phyloP scores from a whole-genome alignment of 2,329 filamentous ascomycete species.

The Monosporascus sp. region DNA sequence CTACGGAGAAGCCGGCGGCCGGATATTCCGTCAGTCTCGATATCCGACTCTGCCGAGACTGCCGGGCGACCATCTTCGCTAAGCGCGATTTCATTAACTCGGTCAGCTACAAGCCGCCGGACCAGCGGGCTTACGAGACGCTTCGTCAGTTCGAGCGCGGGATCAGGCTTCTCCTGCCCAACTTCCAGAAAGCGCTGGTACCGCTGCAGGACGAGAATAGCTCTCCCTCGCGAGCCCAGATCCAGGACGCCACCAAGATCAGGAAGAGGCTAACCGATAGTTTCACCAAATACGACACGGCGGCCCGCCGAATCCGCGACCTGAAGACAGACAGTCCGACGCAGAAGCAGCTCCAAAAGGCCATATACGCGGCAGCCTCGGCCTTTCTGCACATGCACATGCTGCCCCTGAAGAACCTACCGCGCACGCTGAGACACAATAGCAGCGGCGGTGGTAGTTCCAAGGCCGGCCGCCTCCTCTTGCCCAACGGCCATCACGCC shows the following conservation, averaged over 20 bases:
- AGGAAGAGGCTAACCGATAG: constrained; percentile 86
- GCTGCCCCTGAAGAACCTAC: constrained; percentile 76
- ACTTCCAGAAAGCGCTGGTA: constrained; percentile 73
- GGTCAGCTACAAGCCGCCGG: constrained; percentile 61
- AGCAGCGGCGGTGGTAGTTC: constrained; percentile 31
- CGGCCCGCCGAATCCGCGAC: constrained; percentile 76
- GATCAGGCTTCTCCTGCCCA: constrained; percentile 74
- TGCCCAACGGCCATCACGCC: constrained; percentile 25
- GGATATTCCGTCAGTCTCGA: constrained; percentile 58
- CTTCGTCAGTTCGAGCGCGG: constrained; percentile 83
- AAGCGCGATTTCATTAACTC: constrained; percentile 75
- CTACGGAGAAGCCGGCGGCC: constrained; percentile 37
- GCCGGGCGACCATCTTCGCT: constrained; percentile 57
- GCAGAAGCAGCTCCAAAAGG: constrained; percentile 71
- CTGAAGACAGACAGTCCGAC: constrained; percentile 67
- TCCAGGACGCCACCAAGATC: constrained; percentile 81
- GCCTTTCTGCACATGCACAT: constrained; percentile 85
- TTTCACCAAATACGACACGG: constrained; percentile 81
- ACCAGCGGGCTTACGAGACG: constrained; percentile 78
- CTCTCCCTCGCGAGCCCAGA: constrained; percentile 57
- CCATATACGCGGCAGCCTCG: constrained; percentile 77
- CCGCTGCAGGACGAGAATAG: constrained; percentile 58
- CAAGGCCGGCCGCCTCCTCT: constrained; percentile 23
- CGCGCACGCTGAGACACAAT: constrained; percentile 55
- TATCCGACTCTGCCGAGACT: constrained; percentile 88